Percentiles rank a stretch among this genome's conserved stretches.
Conservation (phyloP, 2,329 filamentous ascomycete species). For the Pseudonectria buxi region DNA sequence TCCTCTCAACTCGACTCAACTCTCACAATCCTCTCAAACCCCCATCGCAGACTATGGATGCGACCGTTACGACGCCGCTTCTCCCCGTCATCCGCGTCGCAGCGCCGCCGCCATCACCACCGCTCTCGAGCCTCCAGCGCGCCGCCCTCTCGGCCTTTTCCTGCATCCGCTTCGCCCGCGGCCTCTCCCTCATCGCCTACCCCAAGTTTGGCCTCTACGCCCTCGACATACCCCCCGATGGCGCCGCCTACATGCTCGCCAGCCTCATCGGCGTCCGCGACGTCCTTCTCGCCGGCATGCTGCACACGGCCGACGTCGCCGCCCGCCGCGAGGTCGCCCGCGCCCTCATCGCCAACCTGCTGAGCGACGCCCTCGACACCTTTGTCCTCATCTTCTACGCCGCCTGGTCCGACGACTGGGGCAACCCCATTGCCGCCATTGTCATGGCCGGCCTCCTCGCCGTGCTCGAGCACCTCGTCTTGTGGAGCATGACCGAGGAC, state of each 20-base stretch:
- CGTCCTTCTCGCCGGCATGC: constrained; percentile 22
- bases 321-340: constrained; percentile 22
- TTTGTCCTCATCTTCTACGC: constrained; percentile 29
- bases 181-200: constrained; percentile 21
- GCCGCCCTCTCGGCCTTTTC: constrained; percentile 18
- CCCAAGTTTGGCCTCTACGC: constrained; percentile 23
- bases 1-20: no score
- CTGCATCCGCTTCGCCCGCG: constrained; percentile 22
- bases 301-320: constrained; percentile 19
- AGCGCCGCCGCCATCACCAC: constrained; percentile 3
- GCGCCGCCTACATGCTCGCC: constrained; percentile 23
- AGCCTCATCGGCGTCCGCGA: constrained; percentile 27
- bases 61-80: constrained; percentile 15
- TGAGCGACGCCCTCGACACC: constrained; percentile 28
- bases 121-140: constrained; percentile 15
- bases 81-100: constrained; percentile 20
- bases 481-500: constrained; percentile 27
- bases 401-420: constrained; percentile 24
- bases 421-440: constrained; percentile 23
- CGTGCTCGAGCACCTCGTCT: constrained; percentile 25
- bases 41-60: constrained; percentile 10
- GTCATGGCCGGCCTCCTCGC: constrained; percentile 24
- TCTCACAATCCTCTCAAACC: no score
- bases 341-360: constrained; percentile 23
- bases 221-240: constrained; percentile 22